phyloP scores from a whole-genome alignment of 805 yeast genomes.

The Ogataea salicorniae region DNA sequence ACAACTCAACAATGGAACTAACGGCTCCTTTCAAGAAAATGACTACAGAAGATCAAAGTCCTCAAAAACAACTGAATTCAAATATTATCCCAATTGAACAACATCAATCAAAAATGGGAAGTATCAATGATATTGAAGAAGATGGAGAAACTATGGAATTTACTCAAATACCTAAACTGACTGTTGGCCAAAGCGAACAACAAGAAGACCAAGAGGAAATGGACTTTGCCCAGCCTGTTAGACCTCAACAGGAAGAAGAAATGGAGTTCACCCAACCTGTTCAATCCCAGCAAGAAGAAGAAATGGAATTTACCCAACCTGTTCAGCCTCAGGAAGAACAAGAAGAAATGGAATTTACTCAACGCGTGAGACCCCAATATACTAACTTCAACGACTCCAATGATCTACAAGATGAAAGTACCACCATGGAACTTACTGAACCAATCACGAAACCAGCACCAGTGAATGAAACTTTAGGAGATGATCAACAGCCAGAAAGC shows the following conservation, averaged over 20 bases:
- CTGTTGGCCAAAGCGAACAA: background rate
- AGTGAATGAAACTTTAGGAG: too few species aligned
- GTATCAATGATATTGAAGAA: slow-evolving; percentile 3
- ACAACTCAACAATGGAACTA: slow-evolving; percentile 14
- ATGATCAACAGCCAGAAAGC: too few species aligned
- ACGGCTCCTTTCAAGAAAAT: slow-evolving; percentile 17
- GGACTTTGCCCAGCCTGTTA: background rate
- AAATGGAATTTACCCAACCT: background rate
- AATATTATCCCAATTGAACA: background rate
- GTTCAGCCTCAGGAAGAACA: background rate
- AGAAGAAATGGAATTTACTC: background rate
- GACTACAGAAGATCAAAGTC: background rate
- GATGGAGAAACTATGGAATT: background rate
- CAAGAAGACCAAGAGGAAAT: background rate
- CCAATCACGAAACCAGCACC: too few species aligned
- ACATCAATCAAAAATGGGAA: slow-evolving; percentile 4
- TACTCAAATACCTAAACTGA: background rate
- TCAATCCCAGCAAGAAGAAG: background rate
- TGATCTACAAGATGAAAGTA: too few species aligned
- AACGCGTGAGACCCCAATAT: background rate
- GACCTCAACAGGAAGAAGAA: background rate
- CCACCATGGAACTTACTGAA: too few species aligned
- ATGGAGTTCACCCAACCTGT: background rate
- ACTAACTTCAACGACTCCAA: background rate
- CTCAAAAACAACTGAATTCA: background rate